phyloP scores from a whole-genome alignment of 2,329 filamentous ascomycete species.

The Cercospora sp. region DNA sequence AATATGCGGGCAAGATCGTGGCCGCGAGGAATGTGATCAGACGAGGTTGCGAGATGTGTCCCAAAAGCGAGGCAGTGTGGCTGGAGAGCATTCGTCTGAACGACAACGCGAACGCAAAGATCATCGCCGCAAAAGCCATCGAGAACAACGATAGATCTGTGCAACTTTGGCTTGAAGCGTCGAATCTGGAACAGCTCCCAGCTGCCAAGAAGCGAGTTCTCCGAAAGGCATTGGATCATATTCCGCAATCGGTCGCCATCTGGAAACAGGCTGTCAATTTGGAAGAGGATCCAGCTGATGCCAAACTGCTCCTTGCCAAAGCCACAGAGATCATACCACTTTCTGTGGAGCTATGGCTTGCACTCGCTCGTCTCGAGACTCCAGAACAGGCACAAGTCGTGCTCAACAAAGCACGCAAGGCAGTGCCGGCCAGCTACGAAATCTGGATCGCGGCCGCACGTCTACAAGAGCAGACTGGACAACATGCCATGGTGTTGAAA shows the following conservation, averaged over 20 bases:
- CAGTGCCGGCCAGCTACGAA: constrained; percentile 87
- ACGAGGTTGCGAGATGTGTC: constrained; percentile 84
- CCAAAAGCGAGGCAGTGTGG: constrained; percentile 94
- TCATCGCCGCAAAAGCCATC: constrained; percentile 91
- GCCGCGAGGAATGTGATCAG: constrained; percentile 86
- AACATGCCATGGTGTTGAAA: constrained; percentile 70
- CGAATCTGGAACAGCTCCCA: constrained; percentile 81
- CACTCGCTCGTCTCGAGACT: constrained; percentile 82
- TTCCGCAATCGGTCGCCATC: constrained; percentile 91
- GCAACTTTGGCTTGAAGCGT: constrained; percentile 89
- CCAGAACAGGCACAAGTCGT: constrained; percentile 93
- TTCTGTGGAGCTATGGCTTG: constrained; percentile 93
- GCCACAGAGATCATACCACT: constrained; percentile 93
- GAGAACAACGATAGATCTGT: constrained; percentile 88
- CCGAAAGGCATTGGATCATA: constrained; percentile 84
- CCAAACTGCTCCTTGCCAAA: constrained; percentile 84
- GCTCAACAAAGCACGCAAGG: constrained; percentile 91
- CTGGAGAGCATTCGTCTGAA: constrained; percentile 93
- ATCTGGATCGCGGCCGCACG: constrained; percentile 95
- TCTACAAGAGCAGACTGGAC: constrained; percentile 85
- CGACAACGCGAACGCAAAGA: constrained; percentile 84
- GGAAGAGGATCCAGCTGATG: constrained; percentile 86
- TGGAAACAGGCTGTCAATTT: constrained; percentile 98
- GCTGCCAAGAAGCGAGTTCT: constrained; percentile 90
- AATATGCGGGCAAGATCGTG: constrained; percentile 87